Percentiles rank a stretch among this genome's conserved stretches.
Evolutionary conservation across 345 rosid species (phyloP).

Genomic region (Ricinus communis): DNA sequence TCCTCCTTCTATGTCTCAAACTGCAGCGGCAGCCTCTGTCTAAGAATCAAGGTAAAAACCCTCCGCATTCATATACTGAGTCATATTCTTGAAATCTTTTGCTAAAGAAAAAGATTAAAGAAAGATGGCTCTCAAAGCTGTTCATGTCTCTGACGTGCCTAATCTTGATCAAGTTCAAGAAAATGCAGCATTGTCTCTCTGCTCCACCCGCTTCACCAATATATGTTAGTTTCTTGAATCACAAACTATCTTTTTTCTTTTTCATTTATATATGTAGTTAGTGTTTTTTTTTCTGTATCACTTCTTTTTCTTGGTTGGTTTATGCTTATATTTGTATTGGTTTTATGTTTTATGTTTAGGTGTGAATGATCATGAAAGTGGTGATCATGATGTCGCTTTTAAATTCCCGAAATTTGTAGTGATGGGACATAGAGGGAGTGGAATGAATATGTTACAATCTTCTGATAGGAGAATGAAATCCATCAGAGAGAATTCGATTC

Average conservation of each 20-base stretch:
- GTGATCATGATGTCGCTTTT: neutral
- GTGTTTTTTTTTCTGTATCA: neutral
- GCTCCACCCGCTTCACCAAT: constrained; percentile 21
- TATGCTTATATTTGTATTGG: no score
- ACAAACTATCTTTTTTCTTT: neutral
- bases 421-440: constrained; percentile 33
- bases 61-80: no score
- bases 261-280: neutral
- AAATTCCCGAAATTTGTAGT: constrained; percentile 26
- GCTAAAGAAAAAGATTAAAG: no score
- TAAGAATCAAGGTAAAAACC: no score
- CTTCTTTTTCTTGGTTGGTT: neutral
- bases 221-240: constrained; percentile 25
- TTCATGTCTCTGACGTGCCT: constrained; percentile 45
- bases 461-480: constrained; percentile 31
- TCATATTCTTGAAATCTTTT: no score
- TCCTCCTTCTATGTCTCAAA: neutral
- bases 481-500: constrained; percentile 28
- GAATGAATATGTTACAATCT: constrained; percentile 30
- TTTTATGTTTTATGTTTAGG: neutral
- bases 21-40: no score
- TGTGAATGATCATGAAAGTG: neutral
- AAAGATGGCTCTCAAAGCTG: constrained; percentile 48
- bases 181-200: constrained; percentile 29
- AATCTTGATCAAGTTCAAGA: constrained; percentile 40